Conservation (phyloP, 352 stramenopile genomes). For the Aphanomyces invadans region DNA sequence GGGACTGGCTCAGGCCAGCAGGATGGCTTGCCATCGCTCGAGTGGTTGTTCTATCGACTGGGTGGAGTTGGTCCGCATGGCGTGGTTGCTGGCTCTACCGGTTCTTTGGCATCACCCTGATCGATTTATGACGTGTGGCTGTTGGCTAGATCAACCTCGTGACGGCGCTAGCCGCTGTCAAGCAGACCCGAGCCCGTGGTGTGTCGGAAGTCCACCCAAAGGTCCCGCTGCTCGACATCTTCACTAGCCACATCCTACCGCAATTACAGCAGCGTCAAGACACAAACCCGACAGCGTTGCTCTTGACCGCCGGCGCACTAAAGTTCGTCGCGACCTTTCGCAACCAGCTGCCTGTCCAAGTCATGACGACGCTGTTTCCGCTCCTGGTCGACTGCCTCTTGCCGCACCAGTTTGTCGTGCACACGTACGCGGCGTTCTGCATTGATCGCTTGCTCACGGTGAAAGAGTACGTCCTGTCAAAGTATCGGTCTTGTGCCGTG, state of each 20-base stretch:
- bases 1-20: too few relatives aligned
- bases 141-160: constrained; percentile 83
- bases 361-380: constrained; percentile 90
- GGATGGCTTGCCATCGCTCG: too few relatives aligned
- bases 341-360: constrained; percentile 90
- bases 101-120: too few relatives aligned
- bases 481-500: constrained; percentile 13
- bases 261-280: constrained; percentile 81
- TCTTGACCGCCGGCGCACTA: constrained; percentile 96
- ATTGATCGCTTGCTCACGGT: constrained; percentile 95
- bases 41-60: too few relatives aligned
- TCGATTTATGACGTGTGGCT: not conserved
- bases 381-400: constrained; percentile 85
- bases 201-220: constrained; percentile 93
- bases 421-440: constrained; percentile 95
- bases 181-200: constrained; percentile 87
- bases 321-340: constrained; percentile 99
- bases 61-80: too few relatives aligned
- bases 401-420: constrained; percentile 89
- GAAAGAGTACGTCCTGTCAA: constrained; percentile 58
- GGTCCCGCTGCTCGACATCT: constrained; percentile 97
- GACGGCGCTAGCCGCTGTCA: constrained; percentile 92
- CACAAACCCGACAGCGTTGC: constrained; percentile 69
- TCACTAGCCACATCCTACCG: constrained; percentile 88
- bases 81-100: too few relatives aligned